Percentiles rank a stretch among this genome's conserved stretches.
Conservation (phyloP, 805 yeast genomes). For the Kodamaea jinghongensis region DNA sequence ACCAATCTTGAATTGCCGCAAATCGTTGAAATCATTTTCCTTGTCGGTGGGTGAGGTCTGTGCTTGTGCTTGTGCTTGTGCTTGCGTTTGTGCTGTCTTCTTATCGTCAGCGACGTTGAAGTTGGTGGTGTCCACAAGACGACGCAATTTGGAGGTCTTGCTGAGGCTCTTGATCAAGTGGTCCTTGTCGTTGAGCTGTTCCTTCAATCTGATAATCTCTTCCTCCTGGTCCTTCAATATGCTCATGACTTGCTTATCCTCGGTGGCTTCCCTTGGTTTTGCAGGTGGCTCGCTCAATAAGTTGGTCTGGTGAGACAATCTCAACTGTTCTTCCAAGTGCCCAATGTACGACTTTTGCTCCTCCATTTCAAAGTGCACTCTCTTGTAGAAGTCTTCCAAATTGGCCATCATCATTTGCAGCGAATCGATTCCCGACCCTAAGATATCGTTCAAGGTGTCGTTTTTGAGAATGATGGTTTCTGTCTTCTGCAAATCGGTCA, state of each 20-base stretch:
- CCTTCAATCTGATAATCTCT: slow-evolving; percentile 53
- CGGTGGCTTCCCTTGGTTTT: slow-evolving; percentile 8
- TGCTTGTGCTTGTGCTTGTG: neutral
- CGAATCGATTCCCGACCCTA: slow-evolving; percentile 42
- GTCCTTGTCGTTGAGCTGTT: slow-evolving; percentile 67
- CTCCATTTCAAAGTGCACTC: slow-evolving; percentile 50
- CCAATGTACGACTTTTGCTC: slow-evolving; percentile 58
- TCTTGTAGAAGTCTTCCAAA: slow-evolving; percentile 47
- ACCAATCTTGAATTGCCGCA: slow-evolving; percentile 22
- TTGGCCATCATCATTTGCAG: slow-evolving; percentile 45
- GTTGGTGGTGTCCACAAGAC: slow-evolving; percentile 37
- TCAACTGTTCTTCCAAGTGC: slow-evolving; percentile 56
- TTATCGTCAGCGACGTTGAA: slow-evolving; percentile 9
- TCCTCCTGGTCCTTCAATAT: slow-evolving; percentile 57
- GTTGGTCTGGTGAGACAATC: slow-evolving; percentile 20
- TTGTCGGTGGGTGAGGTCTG: slow-evolving; percentile 5
- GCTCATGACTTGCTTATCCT: slow-evolving; percentile 21
- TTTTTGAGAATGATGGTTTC: slow-evolving; percentile 56
- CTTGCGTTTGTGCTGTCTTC: neutral
- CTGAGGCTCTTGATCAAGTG: slow-evolving; percentile 72
- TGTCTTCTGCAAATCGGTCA: slow-evolving; percentile 58
- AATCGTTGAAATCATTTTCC: slow-evolving; percentile 14
- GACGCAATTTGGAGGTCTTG: slow-evolving; percentile 59
- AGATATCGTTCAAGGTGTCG: slow-evolving; percentile 57
- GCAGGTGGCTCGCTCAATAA: slow-evolving; percentile 7